Evolutionary conservation across 164 flowering plant species (phyloP).

Genomic region (Stephania yunnanensis): DNA sequence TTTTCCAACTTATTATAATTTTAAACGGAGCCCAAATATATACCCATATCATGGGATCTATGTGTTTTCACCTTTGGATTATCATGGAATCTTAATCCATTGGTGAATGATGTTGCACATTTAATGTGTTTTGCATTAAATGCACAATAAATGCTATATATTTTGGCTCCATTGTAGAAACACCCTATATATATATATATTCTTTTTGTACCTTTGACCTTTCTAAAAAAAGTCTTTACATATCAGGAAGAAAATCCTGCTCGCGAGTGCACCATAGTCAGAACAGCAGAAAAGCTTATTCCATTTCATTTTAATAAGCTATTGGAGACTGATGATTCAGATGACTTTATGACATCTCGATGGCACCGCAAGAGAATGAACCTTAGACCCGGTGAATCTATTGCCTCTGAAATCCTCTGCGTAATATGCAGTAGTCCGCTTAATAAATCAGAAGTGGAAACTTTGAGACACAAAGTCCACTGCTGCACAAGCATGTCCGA

Average conservation of each 20-base stretch:
- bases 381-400: conserved; percentile 42
- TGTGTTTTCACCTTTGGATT: no score
- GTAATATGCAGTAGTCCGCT: conserved; percentile 72
- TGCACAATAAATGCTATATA: no score
- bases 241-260: conserved; percentile 91
- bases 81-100: no score
- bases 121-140: no score
- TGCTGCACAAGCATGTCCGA: conserved; percentile 19
- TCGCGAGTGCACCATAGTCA: conserved; percentile 79
- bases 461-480: conserved; percentile 16
- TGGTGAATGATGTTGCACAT: no score
- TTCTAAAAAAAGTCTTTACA: conserved; percentile 2
- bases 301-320: conserved; percentile 79
- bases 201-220: background rate
- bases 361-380: conserved; percentile 61
- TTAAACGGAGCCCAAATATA: no score
- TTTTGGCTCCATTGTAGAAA: no score
- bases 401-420: conserved; percentile 63
- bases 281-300: conserved; percentile 91
- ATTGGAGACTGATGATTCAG: conserved; percentile 39
- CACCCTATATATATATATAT: background rate
- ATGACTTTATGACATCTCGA: conserved; percentile 37
- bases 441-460: conserved; percentile 28
- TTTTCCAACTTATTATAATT: background rate
- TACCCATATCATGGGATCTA: no score